Conservation (phyloP, 768 basidiomycete genomes). For the Fomitopsis serialis region DNA sequence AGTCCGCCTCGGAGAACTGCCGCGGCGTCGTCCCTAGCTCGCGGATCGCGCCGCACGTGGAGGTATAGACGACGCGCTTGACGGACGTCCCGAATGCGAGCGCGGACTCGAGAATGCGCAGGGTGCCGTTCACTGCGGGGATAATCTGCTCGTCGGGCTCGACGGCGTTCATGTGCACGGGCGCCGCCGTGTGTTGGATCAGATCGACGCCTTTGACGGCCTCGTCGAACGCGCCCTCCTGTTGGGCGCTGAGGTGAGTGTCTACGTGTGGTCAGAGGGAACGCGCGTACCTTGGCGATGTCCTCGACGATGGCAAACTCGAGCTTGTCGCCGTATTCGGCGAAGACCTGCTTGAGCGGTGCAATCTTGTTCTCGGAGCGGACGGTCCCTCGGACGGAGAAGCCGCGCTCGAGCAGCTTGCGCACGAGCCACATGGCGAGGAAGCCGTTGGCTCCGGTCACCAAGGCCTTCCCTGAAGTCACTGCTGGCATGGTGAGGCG, state of each 20-base stretch:
- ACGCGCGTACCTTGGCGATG: constrained; percentile 42
- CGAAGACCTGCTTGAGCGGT: constrained; percentile 50
- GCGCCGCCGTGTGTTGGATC: constrained; percentile 18
- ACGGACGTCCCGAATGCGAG: constrained; percentile 31
- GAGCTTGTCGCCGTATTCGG: constrained; percentile 49
- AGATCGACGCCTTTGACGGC: constrained; percentile 18
- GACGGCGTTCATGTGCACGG: constrained; percentile 7
- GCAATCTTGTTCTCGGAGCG: constrained; percentile 56
- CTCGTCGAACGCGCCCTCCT: constrained; percentile 20
- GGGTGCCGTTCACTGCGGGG: constrained; percentile 41
- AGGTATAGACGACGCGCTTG: constrained; percentile 68
- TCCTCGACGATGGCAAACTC: constrained; percentile 67
- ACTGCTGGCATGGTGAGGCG: constrained; percentile 32
- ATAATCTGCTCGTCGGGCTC: constrained; percentile 28
- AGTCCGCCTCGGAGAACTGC: constrained; percentile 43
- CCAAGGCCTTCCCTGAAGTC: constrained; percentile 37
- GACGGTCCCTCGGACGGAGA: constrained; percentile 60
- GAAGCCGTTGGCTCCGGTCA: constrained; percentile 57
- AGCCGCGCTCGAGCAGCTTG: constrained; percentile 54
- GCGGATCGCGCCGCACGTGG: constrained; percentile 50
- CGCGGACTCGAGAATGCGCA: constrained; percentile 29
- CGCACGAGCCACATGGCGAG: constrained; percentile 56
- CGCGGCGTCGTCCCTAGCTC: background rate
- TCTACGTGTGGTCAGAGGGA: background rate
- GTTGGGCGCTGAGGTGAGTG: background rate